A percentile compares a stretch with the other conserved stretches of the same genome.
phyloP scores from a whole-genome alignment of 495 filamentous ascomycete species.

The Pyrenopolyporus hunteri region DNA sequence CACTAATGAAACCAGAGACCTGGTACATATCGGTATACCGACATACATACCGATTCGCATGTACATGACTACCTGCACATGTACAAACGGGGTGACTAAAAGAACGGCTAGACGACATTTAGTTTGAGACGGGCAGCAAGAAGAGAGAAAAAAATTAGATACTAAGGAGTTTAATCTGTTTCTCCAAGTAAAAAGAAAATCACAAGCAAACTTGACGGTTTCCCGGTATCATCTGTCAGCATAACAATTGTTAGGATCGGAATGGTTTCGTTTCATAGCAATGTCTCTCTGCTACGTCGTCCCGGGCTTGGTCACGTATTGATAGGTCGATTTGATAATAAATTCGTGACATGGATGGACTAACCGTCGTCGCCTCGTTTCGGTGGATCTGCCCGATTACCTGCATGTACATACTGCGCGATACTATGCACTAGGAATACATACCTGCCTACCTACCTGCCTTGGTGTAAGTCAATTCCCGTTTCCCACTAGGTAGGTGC shows the following conservation, averaged over 20 bases:
- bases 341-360: conserved; percentile 10
- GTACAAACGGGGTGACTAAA: too few species aligned
- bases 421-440: not conserved
- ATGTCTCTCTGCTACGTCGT: conserved; percentile 30
- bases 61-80: too few species aligned
- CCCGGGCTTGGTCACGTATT: conserved; percentile 13
- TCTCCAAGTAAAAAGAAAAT: conserved; percentile 15
- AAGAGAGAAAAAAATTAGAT: too few species aligned
- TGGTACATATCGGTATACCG: conserved; percentile 14
- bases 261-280: conserved; percentile 23
- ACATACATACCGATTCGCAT: too few species aligned
- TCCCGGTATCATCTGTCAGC: not conserved
- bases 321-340: conserved; percentile 27
- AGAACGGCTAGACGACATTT: too few species aligned
- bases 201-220: conserved; percentile 7
- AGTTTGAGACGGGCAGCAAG: too few species aligned
- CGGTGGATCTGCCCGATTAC: conserved; percentile 11
- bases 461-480: conserved; percentile 17
- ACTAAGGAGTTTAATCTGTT: conserved; percentile 22
- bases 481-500: too few species aligned
- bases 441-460: not conserved
- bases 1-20: conserved; percentile 6
- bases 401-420: conserved; percentile 6
- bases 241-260: too few species aligned
- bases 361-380: conserved; percentile 6